These are phyloP conservation scores for Dactylonectria estremocensis DNA, from an alignment of 2,329 filamentous ascomycete genomes.

Conservation along the genomic window DNA sequence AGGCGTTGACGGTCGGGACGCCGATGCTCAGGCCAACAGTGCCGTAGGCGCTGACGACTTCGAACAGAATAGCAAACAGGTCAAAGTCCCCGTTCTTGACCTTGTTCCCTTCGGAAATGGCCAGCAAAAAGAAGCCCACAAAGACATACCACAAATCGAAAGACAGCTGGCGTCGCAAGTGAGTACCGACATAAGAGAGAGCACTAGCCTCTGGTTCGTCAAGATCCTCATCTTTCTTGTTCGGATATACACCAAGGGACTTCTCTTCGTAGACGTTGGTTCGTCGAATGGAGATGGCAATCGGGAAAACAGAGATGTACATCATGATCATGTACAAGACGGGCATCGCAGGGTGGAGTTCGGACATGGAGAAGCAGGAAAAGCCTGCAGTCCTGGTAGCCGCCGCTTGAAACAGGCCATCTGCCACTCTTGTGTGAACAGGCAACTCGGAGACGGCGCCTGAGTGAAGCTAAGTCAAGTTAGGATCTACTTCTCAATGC, in stretches of 20 bases:
- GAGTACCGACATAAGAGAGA: constrained; percentile 89
- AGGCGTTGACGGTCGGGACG: constrained; percentile 81
- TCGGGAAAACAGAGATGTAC: constrained; percentile 98
- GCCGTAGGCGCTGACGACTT: constrained; percentile 92
- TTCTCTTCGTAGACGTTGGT: constrained; percentile 98
- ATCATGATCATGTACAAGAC: constrained; percentile 98
- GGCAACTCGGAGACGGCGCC: constrained; percentile 77
- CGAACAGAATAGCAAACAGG: constrained; percentile 82
- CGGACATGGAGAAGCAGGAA: constrained; percentile 81
- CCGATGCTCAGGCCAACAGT: constrained; percentile 94
- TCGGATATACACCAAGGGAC: constrained; percentile 81
- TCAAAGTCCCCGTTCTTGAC: constrained; percentile 76
- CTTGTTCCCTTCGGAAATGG: constrained; percentile 85
- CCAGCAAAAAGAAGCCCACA: constrained; percentile 91
- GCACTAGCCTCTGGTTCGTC: constrained; percentile 68
- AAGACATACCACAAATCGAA: constrained; percentile 99
- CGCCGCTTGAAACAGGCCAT: constrained; percentile 91
- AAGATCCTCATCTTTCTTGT: constrained; percentile 62
- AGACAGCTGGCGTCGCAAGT: constrained; percentile 92
- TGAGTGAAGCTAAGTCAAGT: constrained; percentile 74
- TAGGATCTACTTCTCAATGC: constrained; percentile 35
- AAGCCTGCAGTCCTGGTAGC: constrained; percentile 94
- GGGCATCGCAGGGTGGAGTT: constrained; percentile 90
- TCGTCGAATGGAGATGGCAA: constrained; percentile 92
- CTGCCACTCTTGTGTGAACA: constrained; percentile 82